A percentile compares a stretch with the other conserved stretches of the same genome.
These are phyloP conservation scores for Pythium rhizo-oryzae DNA, from an alignment of 352 stramenopile genomes.

Conservation along the genomic window DNA sequence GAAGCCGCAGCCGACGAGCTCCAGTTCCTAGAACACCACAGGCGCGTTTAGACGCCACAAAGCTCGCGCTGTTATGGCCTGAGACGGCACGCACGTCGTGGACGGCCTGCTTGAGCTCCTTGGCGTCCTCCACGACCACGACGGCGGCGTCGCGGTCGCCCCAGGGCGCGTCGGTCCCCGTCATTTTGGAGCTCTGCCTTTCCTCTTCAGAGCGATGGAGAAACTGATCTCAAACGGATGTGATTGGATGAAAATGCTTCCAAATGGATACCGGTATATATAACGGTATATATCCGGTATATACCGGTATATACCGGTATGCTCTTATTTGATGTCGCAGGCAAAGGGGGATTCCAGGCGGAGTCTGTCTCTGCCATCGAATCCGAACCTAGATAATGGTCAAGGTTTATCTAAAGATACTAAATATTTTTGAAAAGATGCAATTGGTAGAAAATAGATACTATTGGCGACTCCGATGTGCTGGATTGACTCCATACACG, in stretches of 20 bases:
- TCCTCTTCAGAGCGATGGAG: not conserved
- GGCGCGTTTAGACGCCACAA: too few species aligned
- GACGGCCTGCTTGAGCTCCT: slow-evolving; percentile 65
- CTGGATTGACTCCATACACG: slow-evolving; percentile 24
- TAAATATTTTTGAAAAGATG: too few species aligned
- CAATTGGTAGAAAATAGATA: not conserved
- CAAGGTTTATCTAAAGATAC: too few species aligned
- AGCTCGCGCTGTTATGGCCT: too few species aligned
- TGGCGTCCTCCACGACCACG: slow-evolving; percentile 56
- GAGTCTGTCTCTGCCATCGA: not conserved
- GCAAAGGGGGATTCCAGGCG: not conserved
- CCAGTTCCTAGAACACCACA: slow-evolving; percentile 54
- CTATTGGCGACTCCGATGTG: too few species aligned
- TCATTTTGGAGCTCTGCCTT: slow-evolving; percentile 14
- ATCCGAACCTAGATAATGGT: not conserved
- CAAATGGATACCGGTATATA: too few species aligned
- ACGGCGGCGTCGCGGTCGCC: slow-evolving; percentile 15
- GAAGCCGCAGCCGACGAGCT: slow-evolving; percentile 70
- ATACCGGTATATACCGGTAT: too few species aligned
- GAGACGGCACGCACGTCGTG: slow-evolving; percentile 40
- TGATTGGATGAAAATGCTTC: slow-evolving; percentile 20
- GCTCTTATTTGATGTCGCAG: too few species aligned
- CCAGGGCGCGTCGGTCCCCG: slow-evolving; percentile 1
- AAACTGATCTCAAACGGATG: not conserved
- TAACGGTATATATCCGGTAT: too few species aligned